These are phyloP conservation scores for Blastocystis sp. DNA, from an alignment of 352 stramenopile species.

Conservation along the genomic window DNA sequence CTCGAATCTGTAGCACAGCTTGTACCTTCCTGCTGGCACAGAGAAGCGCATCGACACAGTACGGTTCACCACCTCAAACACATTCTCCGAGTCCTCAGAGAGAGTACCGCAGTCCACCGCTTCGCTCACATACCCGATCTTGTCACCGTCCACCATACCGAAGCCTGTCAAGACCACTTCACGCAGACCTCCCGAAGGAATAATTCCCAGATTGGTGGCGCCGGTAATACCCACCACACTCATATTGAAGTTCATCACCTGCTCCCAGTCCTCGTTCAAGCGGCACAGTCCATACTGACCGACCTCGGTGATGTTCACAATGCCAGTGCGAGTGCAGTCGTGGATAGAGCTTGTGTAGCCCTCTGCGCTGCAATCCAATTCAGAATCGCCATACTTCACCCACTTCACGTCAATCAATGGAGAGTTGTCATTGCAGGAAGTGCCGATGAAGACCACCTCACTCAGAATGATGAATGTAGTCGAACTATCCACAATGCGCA, in stretches of 20 bases:
- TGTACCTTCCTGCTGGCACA: neutral
- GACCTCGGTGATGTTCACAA: conserved; percentile 49
- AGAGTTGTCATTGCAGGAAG: conserved; percentile 7
- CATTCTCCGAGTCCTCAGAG: neutral
- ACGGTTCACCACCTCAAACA: neutral
- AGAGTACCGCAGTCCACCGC: neutral
- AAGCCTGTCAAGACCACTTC: neutral
- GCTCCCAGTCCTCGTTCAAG: conserved; percentile 12
- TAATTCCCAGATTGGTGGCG: neutral
- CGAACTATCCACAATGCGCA: conserved; percentile 37
- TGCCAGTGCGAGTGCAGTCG: conserved; percentile 34
- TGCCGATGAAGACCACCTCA: conserved; percentile 29
- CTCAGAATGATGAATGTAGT: conserved; percentile 44
- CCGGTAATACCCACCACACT: neutral
- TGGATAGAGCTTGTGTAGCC: conserved; percentile 33
- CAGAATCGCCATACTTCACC: neutral
- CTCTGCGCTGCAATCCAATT: neutral
- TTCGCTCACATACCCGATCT: conserved; percentile 24
- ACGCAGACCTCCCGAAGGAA: conserved; percentile 3
- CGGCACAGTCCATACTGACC: conserved; percentile 26
- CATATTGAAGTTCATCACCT: conserved; percentile 60
- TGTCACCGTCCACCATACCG: conserved; percentile 28
- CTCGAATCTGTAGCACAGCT: conserved; percentile 35
- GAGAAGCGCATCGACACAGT: conserved; percentile 12
- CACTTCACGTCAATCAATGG: conserved; percentile 2